phyloP scores from a whole-genome alignment of 192 early-diverging fungal species.

The Spinellus fusiger region DNA sequence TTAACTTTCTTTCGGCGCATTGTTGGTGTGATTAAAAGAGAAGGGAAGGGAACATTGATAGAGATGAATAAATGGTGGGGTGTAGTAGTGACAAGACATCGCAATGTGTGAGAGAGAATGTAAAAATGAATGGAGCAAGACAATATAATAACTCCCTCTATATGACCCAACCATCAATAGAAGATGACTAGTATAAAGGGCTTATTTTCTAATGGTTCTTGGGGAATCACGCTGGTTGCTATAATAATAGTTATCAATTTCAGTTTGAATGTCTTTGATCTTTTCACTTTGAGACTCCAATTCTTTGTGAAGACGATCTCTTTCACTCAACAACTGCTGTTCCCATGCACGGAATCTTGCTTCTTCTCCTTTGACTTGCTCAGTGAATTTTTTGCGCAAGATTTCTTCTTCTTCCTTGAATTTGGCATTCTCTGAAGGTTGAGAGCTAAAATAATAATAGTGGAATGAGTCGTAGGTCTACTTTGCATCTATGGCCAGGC shows the following conservation, averaged over 20 bases:
- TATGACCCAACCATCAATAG: no score
- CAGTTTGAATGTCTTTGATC: constrained; percentile 88
- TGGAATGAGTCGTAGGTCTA: neutral
- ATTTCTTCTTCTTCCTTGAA: constrained; percentile 98
- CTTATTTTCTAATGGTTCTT: constrained; percentile 26
- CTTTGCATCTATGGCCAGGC: neutral
- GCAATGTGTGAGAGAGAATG: no score
- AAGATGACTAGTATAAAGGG: neutral
- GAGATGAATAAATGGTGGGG: no score
- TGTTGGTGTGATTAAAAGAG: no score
- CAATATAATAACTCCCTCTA: no score
- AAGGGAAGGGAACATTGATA: no score
- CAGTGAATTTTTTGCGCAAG: constrained; percentile 91
- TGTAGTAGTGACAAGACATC: no score
- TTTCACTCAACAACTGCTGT: constrained; percentile 80
- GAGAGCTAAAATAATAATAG: neutral
- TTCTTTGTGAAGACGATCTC: constrained; percentile 96
- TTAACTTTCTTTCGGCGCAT: no score
- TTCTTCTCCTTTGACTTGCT: constrained; percentile 94
- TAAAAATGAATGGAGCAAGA: no score
- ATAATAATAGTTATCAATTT: constrained; percentile 44
- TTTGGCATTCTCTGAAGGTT: constrained; percentile 65
- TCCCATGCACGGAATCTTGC: constrained; percentile 97
- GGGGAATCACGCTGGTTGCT: constrained; percentile 26
- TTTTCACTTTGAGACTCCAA: constrained; percentile 87